Evolutionary conservation across 805 yeast genomes (phyloP), one percentile per base, ranked within the genome.

Genomic region (Citeromyces matritensis): DNA sequence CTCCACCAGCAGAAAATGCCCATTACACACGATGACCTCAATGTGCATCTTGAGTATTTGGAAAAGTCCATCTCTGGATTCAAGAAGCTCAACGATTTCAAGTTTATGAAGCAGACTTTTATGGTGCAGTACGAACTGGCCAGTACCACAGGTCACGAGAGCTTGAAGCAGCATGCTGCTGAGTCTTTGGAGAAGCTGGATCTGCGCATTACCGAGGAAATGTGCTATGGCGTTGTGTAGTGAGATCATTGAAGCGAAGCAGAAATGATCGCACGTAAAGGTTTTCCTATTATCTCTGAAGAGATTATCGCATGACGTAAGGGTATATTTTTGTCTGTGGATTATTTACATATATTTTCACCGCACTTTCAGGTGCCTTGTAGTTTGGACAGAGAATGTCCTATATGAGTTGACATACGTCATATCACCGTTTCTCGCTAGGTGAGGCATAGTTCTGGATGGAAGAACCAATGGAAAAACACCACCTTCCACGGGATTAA

Each of bases 11-110:
- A 17, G 21, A 17, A 5, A 17, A 5, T 17, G 21, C 21, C 21
- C 21, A 17, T 17, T 7, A 17, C 21, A 17, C 21, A 17, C 21
- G 21, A 17, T 17, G 21, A 17, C 7, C 44, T 59, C 36, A 50
- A 53, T 12, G 46, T 42, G 25, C 47, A 58, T 4, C 37, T 66
- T 2, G 53, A 57, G 24, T 57, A 45, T 33, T 44, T 69, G 31
- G 63, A 63, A 31, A 36, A 47, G 4, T 46, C 72, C n/a, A 56
- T 69, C 11, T 46, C 51, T 5, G 68, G 71, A 0, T 68, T 59
- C 44, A 60, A 56, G 33, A 48, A 43, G 30, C 42, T 57, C 30
- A 49, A 49, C 24, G 57, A 60, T 39, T 48, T 60, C 12, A 44
- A 48, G 26, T 55, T 57, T 55, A 48, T 68, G 27, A 44, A 47